phyloP scores from a whole-genome alignment of 2,329 filamentous ascomycete species.

The Tolypocladium cylindrosporum region DNA sequence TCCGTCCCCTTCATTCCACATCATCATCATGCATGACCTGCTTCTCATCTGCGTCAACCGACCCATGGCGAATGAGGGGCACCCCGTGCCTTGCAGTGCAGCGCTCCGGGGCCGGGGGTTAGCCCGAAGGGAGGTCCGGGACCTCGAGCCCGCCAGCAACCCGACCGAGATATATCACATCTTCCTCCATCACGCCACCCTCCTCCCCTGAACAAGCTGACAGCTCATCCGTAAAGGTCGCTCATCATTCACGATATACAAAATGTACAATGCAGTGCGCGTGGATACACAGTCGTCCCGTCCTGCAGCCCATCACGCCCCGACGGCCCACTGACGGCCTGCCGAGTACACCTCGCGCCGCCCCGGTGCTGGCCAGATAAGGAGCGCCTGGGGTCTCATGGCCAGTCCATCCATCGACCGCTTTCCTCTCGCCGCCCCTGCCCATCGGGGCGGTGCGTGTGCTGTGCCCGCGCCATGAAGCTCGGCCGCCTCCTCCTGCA shows the following conservation, averaged over 20 bases:
- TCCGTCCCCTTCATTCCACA: background rate
- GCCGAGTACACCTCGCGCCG: background rate
- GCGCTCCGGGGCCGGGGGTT: background rate
- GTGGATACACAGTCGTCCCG: background rate
- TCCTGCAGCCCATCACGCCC: background rate
- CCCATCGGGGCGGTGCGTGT: background rate
- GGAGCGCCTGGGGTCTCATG: background rate
- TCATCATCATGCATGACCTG: no score
- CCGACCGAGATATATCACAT: background rate
- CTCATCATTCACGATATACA: background rate
- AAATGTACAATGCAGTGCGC: background rate
- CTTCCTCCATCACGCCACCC: background rate
- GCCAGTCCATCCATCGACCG: background rate
- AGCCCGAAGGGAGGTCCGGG: background rate
- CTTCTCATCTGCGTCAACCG: no score
- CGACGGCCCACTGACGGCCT: background rate
- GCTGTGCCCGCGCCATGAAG: background rate
- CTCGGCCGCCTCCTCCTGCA: background rate
- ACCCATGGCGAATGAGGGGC: background rate
- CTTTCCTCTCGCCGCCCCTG: background rate
- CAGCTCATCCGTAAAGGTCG: background rate
- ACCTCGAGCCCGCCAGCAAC: background rate
- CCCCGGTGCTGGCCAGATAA: slow-evolving; percentile 1
- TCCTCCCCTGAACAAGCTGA: background rate
- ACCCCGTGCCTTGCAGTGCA: background rate